Percentiles rank a stretch among this genome's conserved stretches.
Conservation (phyloP, 73 alveolate species). For the Paramecium caudatum region DNA sequence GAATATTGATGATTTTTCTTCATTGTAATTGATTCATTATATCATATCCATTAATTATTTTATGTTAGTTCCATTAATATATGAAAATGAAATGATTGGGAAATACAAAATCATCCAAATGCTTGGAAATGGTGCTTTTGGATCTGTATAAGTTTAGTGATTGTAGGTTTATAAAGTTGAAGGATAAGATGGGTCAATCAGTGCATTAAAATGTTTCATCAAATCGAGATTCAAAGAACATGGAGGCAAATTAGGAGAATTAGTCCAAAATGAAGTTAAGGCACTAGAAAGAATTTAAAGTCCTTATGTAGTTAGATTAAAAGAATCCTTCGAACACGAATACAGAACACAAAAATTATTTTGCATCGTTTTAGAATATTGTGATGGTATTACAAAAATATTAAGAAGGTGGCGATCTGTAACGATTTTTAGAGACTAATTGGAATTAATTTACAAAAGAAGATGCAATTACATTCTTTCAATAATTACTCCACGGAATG, state of each 20-base stretch:
- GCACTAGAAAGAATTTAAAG: not conserved
- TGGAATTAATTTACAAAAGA: not conserved
- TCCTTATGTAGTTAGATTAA: not conserved
- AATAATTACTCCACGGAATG: slow-evolving; percentile 61
- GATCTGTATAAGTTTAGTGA: too few species aligned
- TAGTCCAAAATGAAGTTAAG: not conserved
- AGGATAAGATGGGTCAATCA: not conserved
- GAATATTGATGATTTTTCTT: too few species aligned
- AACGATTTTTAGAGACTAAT: not conserved
- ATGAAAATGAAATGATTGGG: too few species aligned
- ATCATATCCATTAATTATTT: too few species aligned
- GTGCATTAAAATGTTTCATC: not conserved
- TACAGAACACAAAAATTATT: not conserved
- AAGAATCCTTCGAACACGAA: not conserved
- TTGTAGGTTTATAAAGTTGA: slow-evolving; percentile 21
- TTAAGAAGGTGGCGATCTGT: not conserved
- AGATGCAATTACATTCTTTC: slow-evolving; percentile 8
- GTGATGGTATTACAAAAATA: not conserved
- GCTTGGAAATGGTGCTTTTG: too few species aligned
- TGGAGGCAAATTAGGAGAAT: not conserved
- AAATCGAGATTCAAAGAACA: not conserved
- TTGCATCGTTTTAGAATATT: not conserved
- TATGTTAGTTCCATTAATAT: too few species aligned
- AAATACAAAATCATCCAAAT: too few species aligned
- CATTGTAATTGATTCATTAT: too few species aligned